Percentiles rank a stretch among this genome's conserved stretches.
These are phyloP conservation scores for Terana coerulea DNA, from an alignment of 768 basidiomycete genomes.

Conservation along the genomic window DNA sequence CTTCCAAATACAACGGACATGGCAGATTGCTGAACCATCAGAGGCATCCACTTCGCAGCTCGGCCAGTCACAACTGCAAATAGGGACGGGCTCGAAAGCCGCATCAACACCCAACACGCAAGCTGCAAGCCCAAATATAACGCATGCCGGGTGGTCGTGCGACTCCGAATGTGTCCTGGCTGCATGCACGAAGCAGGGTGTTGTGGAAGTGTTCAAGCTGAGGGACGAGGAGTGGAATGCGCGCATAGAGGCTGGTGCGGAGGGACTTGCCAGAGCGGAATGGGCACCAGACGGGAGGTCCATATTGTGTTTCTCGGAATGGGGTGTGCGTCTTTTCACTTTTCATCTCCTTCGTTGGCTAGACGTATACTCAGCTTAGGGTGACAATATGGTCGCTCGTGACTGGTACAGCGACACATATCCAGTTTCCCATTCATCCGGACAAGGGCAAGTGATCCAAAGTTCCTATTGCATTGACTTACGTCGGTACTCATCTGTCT, in stretches of 20 bases:
- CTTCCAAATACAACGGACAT: conserved; percentile 79
- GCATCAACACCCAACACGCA: neutral
- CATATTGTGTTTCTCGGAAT: conserved; percentile 87
- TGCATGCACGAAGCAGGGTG: conserved; percentile 65
- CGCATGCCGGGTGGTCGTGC: conserved; percentile 80
- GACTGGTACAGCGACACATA: conserved; percentile 72
- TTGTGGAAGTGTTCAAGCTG: conserved; percentile 76
- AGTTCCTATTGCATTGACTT: neutral
- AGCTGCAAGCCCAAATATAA: conserved; percentile 38
- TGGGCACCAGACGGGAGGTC: conserved; percentile 87
- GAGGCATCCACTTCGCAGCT: conserved; percentile 27
- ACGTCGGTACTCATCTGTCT: neutral
- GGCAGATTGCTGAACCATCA: conserved; percentile 60
- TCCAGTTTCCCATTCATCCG: conserved; percentile 81
- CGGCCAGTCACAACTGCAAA: neutral
- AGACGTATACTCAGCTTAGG: conserved; percentile 52
- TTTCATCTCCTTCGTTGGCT: too few species aligned
- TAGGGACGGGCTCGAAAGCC: conserved; percentile 19
- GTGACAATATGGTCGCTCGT: conserved; percentile 84
- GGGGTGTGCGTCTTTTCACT: conserved; percentile 66
- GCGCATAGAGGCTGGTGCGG: conserved; percentile 74
- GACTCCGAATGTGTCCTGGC: conserved; percentile 87
- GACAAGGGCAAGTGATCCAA: conserved; percentile 68
- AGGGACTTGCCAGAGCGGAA: conserved; percentile 83
- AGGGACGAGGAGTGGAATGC: conserved; percentile 77